phyloP scores from a whole-genome alignment of 2,329 filamentous ascomycete species.

The Calonectria hawksworthii region DNA sequence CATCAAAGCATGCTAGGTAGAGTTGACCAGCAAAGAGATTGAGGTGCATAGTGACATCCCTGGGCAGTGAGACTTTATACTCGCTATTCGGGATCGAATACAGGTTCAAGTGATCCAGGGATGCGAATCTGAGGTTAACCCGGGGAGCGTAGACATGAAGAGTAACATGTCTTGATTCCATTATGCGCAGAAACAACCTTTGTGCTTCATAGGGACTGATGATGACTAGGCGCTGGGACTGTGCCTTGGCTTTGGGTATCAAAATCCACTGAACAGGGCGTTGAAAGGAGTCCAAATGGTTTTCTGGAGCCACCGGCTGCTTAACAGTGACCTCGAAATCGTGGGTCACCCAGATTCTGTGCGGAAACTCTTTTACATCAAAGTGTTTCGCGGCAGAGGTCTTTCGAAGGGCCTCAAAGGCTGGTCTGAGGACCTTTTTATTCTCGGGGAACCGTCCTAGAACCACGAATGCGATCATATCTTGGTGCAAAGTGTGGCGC shows the following conservation, averaged over 20 bases:
- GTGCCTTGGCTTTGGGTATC: background rate
- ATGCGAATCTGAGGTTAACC: conserved; percentile 45
- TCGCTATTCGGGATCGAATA: conserved; percentile 32
- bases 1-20: conserved; percentile 67
- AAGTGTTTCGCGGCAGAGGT: conserved; percentile 38
- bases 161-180: conserved; percentile 47
- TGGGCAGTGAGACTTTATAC: rapidly evolving
- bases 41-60: conserved; percentile 60
- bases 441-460: conserved; percentile 8
- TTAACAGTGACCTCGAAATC: conserved; percentile 37
- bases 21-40: conserved; percentile 79
- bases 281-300: conserved; percentile 38
- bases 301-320: background rate
- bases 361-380: conserved; percentile 28
- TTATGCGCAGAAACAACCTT: conserved; percentile 58
- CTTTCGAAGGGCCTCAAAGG: conserved; percentile 30
- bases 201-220: conserved; percentile 75
- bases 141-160: conserved; percentile 68
- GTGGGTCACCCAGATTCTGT: conserved; percentile 29
- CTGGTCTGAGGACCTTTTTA: conserved; percentile 11
- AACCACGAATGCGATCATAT: conserved; percentile 49
- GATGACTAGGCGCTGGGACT: background rate
- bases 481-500: conserved; percentile 57
- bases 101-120: conserved; percentile 34
- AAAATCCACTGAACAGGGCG: conserved; percentile 45